A percentile compares a stretch with the other conserved stretches of the same genome.
These are phyloP conservation scores for Torrubiellomyces zombiae DNA, from an alignment of 2,329 filamentous ascomycete species.

Conservation along the genomic window DNA sequence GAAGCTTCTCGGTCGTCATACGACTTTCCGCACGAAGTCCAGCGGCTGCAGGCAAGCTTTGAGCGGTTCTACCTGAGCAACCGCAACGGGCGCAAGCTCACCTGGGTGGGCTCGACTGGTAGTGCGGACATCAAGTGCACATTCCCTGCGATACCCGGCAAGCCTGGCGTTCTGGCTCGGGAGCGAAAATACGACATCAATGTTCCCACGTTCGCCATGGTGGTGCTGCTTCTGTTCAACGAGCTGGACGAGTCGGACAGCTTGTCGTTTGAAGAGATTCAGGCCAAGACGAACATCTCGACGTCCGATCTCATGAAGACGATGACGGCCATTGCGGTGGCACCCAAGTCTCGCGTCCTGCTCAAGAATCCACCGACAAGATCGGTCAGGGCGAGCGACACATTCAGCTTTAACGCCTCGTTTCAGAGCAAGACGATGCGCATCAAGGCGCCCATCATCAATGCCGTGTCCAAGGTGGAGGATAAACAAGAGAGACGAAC, in stretches of 20 bases:
- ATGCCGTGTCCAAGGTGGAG: conserved; percentile 70
- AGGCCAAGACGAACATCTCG: conserved; percentile 66
- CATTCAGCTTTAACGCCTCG: conserved; percentile 64
- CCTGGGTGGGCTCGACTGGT: conserved; percentile 58
- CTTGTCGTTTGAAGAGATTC: conserved; percentile 59
- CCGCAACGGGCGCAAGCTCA: conserved; percentile 74
- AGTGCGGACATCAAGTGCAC: conserved; percentile 73
- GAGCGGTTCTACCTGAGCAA: conserved; percentile 77
- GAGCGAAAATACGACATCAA: conserved; percentile 77
- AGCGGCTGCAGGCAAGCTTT: conserved; percentile 65
- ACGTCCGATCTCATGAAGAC: conserved; percentile 56
- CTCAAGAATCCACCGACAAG: conserved; percentile 68
- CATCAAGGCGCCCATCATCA: conserved; percentile 79
- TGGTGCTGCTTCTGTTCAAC: conserved; percentile 82
- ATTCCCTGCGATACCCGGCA: conserved; percentile 57
- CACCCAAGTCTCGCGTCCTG: conserved; percentile 68
- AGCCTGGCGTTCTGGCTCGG: conserved; percentile 41
- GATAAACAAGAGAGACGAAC: conserved; percentile 49
- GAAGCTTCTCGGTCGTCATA: conserved; percentile 29
- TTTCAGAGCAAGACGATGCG: conserved; percentile 73
- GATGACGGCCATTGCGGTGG: conserved; percentile 65
- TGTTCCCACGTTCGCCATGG: conserved; percentile 83
- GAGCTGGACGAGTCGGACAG: conserved; percentile 38
- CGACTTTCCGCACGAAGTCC: conserved; percentile 60
- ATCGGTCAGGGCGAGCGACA: conserved; percentile 58